Evolutionary conservation across 495 filamentous ascomycete genomes (phyloP).

Genomic region (Massariosphaeria phaeospora): DNA sequence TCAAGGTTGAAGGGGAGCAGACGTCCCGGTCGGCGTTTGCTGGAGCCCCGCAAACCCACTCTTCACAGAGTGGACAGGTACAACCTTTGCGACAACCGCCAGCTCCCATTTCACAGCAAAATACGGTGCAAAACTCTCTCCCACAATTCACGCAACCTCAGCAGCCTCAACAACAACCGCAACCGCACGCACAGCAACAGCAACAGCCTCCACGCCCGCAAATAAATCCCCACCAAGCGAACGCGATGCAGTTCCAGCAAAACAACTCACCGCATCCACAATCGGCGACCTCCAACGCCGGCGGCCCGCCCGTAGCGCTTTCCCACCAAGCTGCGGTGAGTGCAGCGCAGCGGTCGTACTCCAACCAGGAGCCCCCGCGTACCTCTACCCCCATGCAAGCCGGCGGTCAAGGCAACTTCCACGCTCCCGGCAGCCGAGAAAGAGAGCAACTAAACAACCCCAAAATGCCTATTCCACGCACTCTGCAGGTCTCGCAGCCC

Average conservation of each 20-base stretch:
- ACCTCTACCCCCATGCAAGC: constrained; percentile 31
- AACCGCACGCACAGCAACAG: constrained; percentile 15
- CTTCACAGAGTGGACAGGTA: constrained; percentile 1
- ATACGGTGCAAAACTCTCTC: too few relatives aligned
- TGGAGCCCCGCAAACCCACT: background rate
- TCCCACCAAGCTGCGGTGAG: constrained; percentile 60
- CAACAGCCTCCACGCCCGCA: constrained; percentile 29
- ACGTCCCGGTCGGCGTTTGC: constrained; percentile 6
- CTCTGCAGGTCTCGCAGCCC: constrained; percentile 63
- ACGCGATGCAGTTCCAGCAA: constrained; percentile 21
- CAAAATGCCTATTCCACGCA: constrained; percentile 63
- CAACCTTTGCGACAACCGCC: constrained; percentile 18
- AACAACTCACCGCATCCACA: constrained; percentile 43
- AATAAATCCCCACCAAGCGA: constrained; percentile 30
- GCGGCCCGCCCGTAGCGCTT: constrained; percentile 54
- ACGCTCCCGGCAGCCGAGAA: constrained; percentile 32
- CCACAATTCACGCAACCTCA: too few relatives aligned
- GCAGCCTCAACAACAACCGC: constrained; percentile 5
- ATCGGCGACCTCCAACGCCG: constrained; percentile 33
- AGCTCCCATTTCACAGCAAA: constrained; percentile 15
- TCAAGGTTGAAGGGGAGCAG: constrained; percentile 25
- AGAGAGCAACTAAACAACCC: constrained; percentile 34
- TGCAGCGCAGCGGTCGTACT: constrained; percentile 56
- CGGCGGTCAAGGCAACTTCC: constrained; percentile 35
- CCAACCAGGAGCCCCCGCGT: constrained; percentile 37